A percentile compares a stretch with the other conserved stretches of the same genome.
phyloP scores from a whole-genome alignment of 2,329 filamentous ascomycete species.

The Fusarium sp. region DNA sequence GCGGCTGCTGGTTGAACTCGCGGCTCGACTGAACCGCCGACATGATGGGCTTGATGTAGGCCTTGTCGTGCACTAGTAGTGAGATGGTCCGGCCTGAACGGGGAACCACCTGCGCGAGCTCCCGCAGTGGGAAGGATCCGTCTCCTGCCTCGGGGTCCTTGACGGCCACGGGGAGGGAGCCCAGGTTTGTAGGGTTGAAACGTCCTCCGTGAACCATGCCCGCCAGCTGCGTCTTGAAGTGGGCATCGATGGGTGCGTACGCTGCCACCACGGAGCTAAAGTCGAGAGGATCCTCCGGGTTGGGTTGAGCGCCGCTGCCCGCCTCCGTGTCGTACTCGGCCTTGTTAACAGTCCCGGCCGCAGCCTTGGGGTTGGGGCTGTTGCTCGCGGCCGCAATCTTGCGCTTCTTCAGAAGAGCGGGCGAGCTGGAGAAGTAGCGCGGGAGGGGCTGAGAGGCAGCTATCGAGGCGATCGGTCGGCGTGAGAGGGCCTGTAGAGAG shows the following conservation, averaged over 20 bases:
- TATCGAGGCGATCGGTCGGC: slow-evolving; percentile 18
- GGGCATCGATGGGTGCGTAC: slow-evolving; percentile 54
- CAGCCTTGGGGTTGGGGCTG: slow-evolving; percentile 42
- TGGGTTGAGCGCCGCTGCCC: slow-evolving; percentile 44
- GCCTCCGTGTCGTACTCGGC: slow-evolving; percentile 31
- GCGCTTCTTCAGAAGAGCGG: slow-evolving; percentile 53
- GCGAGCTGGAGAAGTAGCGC: slow-evolving; percentile 49
- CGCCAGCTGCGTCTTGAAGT: slow-evolving; percentile 59
- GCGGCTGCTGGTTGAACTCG: slow-evolving; percentile 72
- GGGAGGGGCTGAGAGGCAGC: slow-evolving; percentile 1
- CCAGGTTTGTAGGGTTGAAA: slow-evolving; percentile 64
- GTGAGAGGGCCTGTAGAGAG: slow-evolving; percentile 28
- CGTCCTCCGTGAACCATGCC: slow-evolving; percentile 58
- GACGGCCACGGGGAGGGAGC: slow-evolving; percentile 57
- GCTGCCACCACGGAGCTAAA: slow-evolving; percentile 62
- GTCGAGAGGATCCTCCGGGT: slow-evolving; percentile 60
- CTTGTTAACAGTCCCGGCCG: slow-evolving; percentile 32
- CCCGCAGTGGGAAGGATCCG: slow-evolving; percentile 61
- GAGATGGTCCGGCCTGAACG: slow-evolving; percentile 56
- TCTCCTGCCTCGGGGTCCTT: slow-evolving; percentile 45
- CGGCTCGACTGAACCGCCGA: slow-evolving; percentile 63
- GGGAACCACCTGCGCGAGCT: slow-evolving; percentile 67
- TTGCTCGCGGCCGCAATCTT: slow-evolving; percentile 49
- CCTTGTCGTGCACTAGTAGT: slow-evolving; percentile 56
- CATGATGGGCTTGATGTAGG: slow-evolving; percentile 66